Evolutionary conservation across 768 basidiomycete species (phyloP).

Genomic region (Suillus luteus): DNA sequence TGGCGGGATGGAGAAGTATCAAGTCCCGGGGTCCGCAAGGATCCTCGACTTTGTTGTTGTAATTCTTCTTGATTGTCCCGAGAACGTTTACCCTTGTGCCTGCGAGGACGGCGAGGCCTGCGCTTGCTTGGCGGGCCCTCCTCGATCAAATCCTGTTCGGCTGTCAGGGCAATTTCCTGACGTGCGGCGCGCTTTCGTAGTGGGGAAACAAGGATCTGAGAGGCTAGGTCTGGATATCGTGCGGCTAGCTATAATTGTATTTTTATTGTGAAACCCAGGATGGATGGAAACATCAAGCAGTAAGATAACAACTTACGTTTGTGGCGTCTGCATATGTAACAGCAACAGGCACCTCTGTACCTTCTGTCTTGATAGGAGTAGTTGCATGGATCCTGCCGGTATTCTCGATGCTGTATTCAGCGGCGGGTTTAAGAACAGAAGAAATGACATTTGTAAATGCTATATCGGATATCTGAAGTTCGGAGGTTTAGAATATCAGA

Average conservation of each 20-base stretch:
- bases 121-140: not conserved
- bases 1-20: not conserved
- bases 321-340: slow-evolving; percentile 43
- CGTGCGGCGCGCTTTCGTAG: slow-evolving; percentile 18
- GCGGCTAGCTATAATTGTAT: slow-evolving; percentile 32
- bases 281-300: slow-evolving; percentile 1
- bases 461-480: not conserved
- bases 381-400: not conserved
- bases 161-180: not conserved
- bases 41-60: slow-evolving; percentile 9
- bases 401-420: not conserved
- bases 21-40: not conserved
- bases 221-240: slow-evolving; percentile 36
- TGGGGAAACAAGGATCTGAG: slow-evolving; percentile 35
- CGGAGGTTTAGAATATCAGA: not conserved
- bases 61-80: not conserved
- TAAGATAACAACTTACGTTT: slow-evolving; percentile 32
- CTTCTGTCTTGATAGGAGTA: not conserved
- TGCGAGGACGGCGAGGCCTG: not conserved
- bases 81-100: not conserved
- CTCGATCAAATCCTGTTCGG: not conserved
- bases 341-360: slow-evolving; percentile 13
- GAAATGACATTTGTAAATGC: not conserved
- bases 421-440: not conserved
- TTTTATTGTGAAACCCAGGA: not conserved